Evolutionary conservation across 2,329 filamentous ascomycete species (phyloP), one percentile per base, ranked within the genome.

Genomic region (Claviceps humidiphila): DNA sequence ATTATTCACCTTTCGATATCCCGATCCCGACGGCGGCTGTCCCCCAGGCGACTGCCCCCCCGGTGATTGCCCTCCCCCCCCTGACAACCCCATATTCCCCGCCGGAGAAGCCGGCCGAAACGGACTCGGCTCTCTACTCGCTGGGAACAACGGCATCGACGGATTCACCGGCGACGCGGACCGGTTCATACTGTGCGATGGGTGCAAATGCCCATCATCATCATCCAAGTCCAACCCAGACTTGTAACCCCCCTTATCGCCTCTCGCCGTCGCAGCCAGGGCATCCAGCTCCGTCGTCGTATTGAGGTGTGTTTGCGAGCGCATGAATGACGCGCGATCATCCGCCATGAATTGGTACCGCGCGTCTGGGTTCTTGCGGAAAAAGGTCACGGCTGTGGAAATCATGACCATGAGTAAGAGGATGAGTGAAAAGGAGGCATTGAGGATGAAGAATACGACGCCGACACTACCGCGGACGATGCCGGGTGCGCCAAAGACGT

Each of bases 301-400:
- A 47, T 70, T 80, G 51, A 95, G 74, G 62, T 90, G 84, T 4
- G 86, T 85, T 66, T 91, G 86, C 14, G 89, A 95, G 74, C 95
- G 95, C 82, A 95, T 95, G 72, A 96, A 96, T 9, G 89, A 95
- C 51, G 88, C 88, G 60, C 90, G 85, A 68, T 96, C 90, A 62
- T 96, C 90, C 51, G 85, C 85, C 89, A 96, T 95, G 60, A 87
- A 89, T 68, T 95, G 89, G 69, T 96, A 96, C 55, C 89, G 83
- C 43, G 85, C 88, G 65, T 96, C 90, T 17, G 90, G 90, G 70
- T 96, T 93, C 77, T 93, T 94, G 54, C 87, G 87, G 65, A 89
- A 81, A 63, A 96, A 81, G 48, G 87, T 85, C 58, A 90, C 61
- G 4, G 64, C 60, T 24, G 69, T 71, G 11, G 87, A 68, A 77